Evolutionary conservation across 23 red algal species (phyloP).

Genomic region (Gracilaria gracilis): DNA sequence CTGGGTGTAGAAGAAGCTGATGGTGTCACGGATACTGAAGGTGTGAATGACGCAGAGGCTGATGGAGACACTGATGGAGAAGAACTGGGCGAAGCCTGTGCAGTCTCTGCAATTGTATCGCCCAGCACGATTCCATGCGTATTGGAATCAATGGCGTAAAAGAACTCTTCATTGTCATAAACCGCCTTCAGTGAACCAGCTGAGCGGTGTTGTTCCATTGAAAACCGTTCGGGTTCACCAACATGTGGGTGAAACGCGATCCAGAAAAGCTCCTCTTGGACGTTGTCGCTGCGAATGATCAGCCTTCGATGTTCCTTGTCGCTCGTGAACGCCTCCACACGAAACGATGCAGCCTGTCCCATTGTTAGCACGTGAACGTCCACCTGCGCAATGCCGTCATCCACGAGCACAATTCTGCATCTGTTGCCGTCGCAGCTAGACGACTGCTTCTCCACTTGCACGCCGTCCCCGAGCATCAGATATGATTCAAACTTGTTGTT

Average conservation of each 20-base stretch:
- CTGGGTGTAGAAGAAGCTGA: not conserved
- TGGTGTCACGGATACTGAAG: not conserved
- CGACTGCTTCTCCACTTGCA: slow-evolving; percentile 18
- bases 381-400: slow-evolving; percentile 34
- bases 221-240: slow-evolving; percentile 16
- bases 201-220: slow-evolving; percentile 19
- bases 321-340: not conserved
- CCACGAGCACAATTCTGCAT: slow-evolving; percentile 21
- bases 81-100: not conserved
- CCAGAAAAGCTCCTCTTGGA: slow-evolving; percentile 10
- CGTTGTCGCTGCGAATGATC: slow-evolving; percentile 27
- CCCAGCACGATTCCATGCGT: slow-evolving; percentile 1
- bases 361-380: slow-evolving; percentile 19
- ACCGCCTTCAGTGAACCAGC: not conserved
- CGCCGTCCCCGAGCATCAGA: slow-evolving; percentile 15
- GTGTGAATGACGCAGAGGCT: not conserved
- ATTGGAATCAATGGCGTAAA: slow-evolving; percentile 17
- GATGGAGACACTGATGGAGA: not conserved
- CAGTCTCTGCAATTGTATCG: not conserved
- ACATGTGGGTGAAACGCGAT: slow-evolving; percentile 45
- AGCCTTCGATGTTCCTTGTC: slow-evolving; percentile 11
- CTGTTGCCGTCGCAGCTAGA: slow-evolving; percentile 15
- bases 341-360: not conserved
- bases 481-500: slow-evolving; percentile 67
- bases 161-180: slow-evolving; percentile 29